phyloP scores from a whole-genome alignment of 768 basidiomycete species.

The Dioszegia hungarica region DNA sequence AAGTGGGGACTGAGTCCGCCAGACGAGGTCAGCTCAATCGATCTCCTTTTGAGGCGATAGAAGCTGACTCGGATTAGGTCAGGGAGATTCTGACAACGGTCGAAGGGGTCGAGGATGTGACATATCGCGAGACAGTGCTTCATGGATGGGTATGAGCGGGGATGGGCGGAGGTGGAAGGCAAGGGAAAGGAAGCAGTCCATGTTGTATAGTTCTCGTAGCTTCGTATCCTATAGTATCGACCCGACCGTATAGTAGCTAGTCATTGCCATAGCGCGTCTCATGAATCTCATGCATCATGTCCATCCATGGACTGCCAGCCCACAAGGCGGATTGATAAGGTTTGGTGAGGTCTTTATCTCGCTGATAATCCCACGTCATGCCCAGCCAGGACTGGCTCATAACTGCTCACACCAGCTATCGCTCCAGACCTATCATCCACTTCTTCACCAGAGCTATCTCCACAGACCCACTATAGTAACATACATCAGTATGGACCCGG shows the following conservation, averaged over 20 bases:
- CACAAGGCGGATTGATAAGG: too few relatives aligned
- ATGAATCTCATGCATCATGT: neutral
- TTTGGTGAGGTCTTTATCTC: too few relatives aligned
- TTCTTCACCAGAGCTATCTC: too few relatives aligned
- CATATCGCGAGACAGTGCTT: conserved; percentile 64
- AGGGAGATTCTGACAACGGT: conserved; percentile 69
- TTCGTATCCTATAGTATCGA: neutral
- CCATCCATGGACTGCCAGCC: too few relatives aligned
- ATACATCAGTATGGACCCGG: too few relatives aligned
- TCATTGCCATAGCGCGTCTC: neutral
- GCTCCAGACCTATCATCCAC: too few relatives aligned
- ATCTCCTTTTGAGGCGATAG: neutral
- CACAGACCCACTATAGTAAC: too few relatives aligned
- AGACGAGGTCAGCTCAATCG: conserved; percentile 57
- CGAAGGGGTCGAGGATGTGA: conserved; percentile 57
- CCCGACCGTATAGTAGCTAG: neutral
- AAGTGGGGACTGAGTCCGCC: conserved; percentile 76
- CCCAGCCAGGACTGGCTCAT: too few relatives aligned
- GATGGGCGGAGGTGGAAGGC: neutral
- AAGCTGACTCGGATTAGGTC: conserved; percentile 54
- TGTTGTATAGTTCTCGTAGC: neutral
- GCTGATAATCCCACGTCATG: too few relatives aligned
- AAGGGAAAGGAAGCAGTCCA: neutral
- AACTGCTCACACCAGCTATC: too few relatives aligned
- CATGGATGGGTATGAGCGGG: conserved; percentile 47